Evolutionary conservation across 1,284 basidiomycete species (phyloP).

Genomic region (Puccinia novopanici): DNA sequence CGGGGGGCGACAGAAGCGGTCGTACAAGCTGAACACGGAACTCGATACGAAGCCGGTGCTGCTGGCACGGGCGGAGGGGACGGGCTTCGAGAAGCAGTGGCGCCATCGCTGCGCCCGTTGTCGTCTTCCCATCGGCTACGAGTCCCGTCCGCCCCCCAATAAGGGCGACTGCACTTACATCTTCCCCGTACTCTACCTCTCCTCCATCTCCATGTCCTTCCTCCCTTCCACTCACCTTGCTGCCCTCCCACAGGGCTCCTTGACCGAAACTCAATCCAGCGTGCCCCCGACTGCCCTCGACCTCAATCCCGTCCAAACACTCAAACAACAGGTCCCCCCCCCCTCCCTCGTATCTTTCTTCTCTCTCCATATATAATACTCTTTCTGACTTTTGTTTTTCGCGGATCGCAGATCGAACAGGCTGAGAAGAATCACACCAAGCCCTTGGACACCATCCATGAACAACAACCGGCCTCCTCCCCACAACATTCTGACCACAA

Average conservation of each 20-base stretch:
- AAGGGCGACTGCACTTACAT: slow-evolving; percentile 43
- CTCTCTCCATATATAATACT: background rate
- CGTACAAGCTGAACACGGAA: slow-evolving; percentile 38
- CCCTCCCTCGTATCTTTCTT: background rate
- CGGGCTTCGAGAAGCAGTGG: slow-evolving; percentile 34
- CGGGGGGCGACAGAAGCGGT: slow-evolving; percentile 5
- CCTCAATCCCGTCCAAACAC: slow-evolving; percentile 23
- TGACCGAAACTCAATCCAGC: slow-evolving; percentile 49
- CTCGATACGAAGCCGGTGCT: background rate
- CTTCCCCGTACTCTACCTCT: slow-evolving; percentile 26
- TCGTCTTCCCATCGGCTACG: slow-evolving; percentile 36
- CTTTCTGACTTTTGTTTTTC: background rate
- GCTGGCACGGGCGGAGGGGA: background rate
- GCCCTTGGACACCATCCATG: too few relatives aligned
- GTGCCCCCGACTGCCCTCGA: slow-evolving; percentile 37
- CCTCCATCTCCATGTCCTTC: background rate
- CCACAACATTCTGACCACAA: too few relatives aligned
- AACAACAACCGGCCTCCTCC: too few relatives aligned
- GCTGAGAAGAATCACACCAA: too few relatives aligned
- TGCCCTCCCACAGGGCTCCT: slow-evolving; percentile 23
- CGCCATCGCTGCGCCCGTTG: slow-evolving; percentile 20
- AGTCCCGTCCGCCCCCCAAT: background rate
- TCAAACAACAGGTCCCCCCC: slow-evolving; percentile 18
- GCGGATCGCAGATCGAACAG: too few relatives aligned
- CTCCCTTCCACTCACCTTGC: background rate